A percentile compares a stretch with the other conserved stretches of the same genome.
Conservation (phyloP, 495 filamentous ascomycete species). For the Lindgomyces ingoldianus region DNA sequence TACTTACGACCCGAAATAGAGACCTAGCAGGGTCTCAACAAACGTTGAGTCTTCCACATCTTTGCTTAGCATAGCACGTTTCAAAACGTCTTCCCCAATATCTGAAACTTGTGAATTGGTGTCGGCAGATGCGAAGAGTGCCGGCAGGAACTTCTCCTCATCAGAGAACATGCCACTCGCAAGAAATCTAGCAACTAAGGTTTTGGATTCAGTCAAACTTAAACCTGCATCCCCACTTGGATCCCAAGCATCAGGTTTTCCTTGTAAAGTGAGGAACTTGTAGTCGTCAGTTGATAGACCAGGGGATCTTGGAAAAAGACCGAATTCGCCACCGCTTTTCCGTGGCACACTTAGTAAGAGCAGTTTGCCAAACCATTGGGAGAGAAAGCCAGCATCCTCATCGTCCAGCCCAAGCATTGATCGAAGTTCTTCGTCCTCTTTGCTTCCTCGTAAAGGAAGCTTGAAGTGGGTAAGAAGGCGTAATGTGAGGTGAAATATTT, state of each 20-base stretch:
- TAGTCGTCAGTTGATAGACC: slow-evolving; percentile 73
- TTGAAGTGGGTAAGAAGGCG: slow-evolving; percentile 70
- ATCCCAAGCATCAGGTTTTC: slow-evolving; percentile 71
- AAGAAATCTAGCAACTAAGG: slow-evolving; percentile 67
- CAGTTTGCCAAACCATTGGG: slow-evolving; percentile 76
- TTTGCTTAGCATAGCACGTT: slow-evolving; percentile 63
- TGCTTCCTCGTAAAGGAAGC: slow-evolving; percentile 71
- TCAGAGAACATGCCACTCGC: slow-evolving; percentile 82
- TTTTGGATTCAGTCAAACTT: slow-evolving; percentile 68
- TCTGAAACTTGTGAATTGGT: slow-evolving; percentile 77
- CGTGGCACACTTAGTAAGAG: slow-evolving; percentile 63
- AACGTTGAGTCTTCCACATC: slow-evolving; percentile 70
- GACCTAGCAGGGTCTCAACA: slow-evolving; percentile 63
- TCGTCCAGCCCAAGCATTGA: slow-evolving; percentile 64
- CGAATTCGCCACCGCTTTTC: slow-evolving; percentile 8
- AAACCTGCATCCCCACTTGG: slow-evolving; percentile 60
- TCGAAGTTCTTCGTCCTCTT: slow-evolving; percentile 72
- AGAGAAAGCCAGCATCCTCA: slow-evolving; percentile 72
- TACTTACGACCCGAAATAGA: slow-evolving; percentile 55
- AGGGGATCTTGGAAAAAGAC: slow-evolving; percentile 53
- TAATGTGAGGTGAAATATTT: slow-evolving; percentile 82
- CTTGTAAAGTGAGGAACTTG: slow-evolving; percentile 67
- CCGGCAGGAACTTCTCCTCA: slow-evolving; percentile 75
- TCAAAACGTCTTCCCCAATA: slow-evolving; percentile 80
- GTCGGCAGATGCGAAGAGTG: slow-evolving; percentile 79